Conservation (phyloP, 2,329 filamentous ascomycete genomes). For the Ascochyta lentis region DNA sequence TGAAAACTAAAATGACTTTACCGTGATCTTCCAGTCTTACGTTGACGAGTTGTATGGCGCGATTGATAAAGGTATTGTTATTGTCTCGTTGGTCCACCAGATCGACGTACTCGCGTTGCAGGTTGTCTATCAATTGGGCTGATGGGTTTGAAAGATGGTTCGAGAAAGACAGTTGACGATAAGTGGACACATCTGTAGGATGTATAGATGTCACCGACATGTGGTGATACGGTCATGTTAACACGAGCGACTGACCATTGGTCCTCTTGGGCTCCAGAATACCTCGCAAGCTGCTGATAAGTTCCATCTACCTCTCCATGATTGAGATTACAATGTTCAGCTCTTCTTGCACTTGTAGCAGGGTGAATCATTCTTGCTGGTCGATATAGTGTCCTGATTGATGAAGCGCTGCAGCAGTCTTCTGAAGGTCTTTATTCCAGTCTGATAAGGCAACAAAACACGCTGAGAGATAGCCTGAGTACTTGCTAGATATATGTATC, state of each 20-base stretch:
- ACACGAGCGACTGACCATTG: constrained; percentile 13
- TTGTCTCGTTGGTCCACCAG: constrained; percentile 52
- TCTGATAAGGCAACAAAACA: constrained; percentile 43
- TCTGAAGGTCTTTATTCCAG: constrained; percentile 32
- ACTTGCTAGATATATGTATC: constrained; percentile 54
- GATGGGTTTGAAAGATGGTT: constrained; percentile 47
- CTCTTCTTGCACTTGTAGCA: constrained; percentile 54
- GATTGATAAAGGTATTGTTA: constrained; percentile 52
- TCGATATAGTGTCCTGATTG: constrained; percentile 48
- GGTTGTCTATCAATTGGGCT: constrained; percentile 50
- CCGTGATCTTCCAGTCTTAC: constrained; percentile 55
- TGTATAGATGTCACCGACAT: constrained; percentile 25
- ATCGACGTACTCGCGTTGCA: constrained; percentile 50
- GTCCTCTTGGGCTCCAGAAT: constrained; percentile 15
- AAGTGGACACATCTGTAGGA: constrained; percentile 40
- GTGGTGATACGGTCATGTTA: constrained; percentile 19
- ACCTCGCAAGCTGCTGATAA: constrained; percentile 42
- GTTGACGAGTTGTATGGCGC: constrained; percentile 55
- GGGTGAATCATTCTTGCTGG: constrained; percentile 52
- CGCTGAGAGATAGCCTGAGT: constrained; percentile 48
- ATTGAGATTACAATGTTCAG: constrained; percentile 55
- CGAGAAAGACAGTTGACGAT: constrained; percentile 46
- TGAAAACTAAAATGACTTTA: constrained; percentile 54
- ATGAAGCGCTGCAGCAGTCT: constrained; percentile 30
- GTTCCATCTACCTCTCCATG: constrained; percentile 51